phyloP scores from a whole-genome alignment of 495 filamentous ascomycete genomes.

The Aspergillus asperescens region DNA sequence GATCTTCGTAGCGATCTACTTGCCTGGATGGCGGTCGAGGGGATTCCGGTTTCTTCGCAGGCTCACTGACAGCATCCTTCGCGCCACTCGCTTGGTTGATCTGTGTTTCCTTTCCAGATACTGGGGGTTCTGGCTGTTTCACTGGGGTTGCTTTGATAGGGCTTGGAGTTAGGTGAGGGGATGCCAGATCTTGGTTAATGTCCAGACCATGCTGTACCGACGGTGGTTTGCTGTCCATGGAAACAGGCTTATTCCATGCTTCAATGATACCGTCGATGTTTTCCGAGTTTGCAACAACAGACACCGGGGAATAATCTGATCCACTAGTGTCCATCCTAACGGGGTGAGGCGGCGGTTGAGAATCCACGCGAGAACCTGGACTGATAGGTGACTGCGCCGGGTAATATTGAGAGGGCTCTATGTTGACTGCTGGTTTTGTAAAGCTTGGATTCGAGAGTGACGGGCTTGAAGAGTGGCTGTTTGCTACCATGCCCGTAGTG shows the following conservation, averaged over 20 bases:
- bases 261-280: constrained; percentile 44
- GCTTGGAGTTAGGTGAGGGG: constrained; percentile 11
- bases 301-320: constrained; percentile 22
- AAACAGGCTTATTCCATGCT: constrained; percentile 36
- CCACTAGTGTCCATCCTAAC: constrained; percentile 27
- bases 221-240: constrained; percentile 13
- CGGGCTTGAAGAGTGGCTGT: constrained; percentile 3
- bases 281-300: constrained; percentile 25
- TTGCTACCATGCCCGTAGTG: background rate
- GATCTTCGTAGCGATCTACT: constrained; percentile 43
- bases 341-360: constrained; percentile 15
- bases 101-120: background rate
- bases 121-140: constrained; percentile 6
- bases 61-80: constrained; percentile 5
- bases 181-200: background rate
- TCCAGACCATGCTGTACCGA: background rate
- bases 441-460: background rate
- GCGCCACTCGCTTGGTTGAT: background rate
- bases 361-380: constrained; percentile 17
- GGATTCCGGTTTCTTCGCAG: background rate
- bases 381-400: constrained; percentile 23
- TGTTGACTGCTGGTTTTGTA: background rate
- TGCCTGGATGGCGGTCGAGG: constrained; percentile 10
- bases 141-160: constrained; percentile 14
- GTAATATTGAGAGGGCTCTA: background rate